A percentile compares a stretch with the other conserved stretches of the same genome.
These are phyloP conservation scores for Blastocladiella britannica DNA, from an alignment of 192 early-diverging fungal genomes.

Conservation along the genomic window DNA sequence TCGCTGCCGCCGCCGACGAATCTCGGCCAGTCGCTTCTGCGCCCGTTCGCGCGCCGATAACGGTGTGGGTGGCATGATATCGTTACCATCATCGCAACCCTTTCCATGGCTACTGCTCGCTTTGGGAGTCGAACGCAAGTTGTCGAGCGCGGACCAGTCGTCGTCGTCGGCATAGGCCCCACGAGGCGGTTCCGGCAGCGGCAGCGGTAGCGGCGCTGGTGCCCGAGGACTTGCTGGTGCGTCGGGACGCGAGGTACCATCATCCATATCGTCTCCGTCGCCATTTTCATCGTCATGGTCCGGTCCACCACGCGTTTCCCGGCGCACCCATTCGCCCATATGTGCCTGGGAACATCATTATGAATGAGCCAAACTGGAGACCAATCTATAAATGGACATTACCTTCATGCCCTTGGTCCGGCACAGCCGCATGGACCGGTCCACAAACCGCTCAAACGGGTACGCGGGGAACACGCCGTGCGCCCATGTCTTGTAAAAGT, in stretches of 20 bases:
- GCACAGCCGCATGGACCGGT: neutral
- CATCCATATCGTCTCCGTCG: neutral
- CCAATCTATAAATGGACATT: neutral
- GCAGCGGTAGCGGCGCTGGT: neutral
- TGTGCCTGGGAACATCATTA: neutral
- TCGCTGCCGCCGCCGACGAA: too few relatives aligned
- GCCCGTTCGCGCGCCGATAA: too few relatives aligned
- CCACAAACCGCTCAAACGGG: neutral
- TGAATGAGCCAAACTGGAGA: neutral
- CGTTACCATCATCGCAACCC: too few relatives aligned
- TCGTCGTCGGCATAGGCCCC: neutral
- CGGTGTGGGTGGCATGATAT: too few relatives aligned
- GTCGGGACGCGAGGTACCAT: too few relatives aligned
- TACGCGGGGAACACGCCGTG: neutral
- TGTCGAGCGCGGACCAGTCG: too few relatives aligned
- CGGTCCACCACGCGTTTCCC: neutral
- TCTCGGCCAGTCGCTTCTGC: too few relatives aligned
- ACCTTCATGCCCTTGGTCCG: neutral
- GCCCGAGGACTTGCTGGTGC: too few relatives aligned
- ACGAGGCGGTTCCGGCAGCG: neutral
- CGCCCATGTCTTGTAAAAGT: neutral
- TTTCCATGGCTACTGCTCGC: too few relatives aligned
- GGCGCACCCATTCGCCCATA: neutral
- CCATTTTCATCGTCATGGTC: neutral
- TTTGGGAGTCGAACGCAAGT: too few relatives aligned